Percentiles rank a stretch among this genome's conserved stretches.
Evolutionary conservation across 2,329 filamentous ascomycete species (phyloP).

Genomic region (Sclerotinia borealis): DNA sequence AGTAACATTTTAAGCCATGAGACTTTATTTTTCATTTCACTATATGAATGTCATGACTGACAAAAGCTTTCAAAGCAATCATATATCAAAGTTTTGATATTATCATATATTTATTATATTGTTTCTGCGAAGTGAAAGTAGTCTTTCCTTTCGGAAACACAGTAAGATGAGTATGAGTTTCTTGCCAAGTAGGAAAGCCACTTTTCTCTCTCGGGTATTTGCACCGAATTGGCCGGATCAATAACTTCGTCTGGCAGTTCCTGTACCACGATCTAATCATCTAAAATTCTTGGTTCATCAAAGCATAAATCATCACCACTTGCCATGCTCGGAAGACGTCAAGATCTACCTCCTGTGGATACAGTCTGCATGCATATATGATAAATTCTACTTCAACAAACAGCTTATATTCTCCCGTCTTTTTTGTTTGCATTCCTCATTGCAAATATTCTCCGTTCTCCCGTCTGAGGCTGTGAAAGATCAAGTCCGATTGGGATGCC

Average conservation of each 20-base stretch:
- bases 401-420: background rate
- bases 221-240: background rate
- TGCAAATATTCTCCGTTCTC: background rate
- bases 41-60: background rate
- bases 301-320: background rate
- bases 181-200: background rate
- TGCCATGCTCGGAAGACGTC: background rate
- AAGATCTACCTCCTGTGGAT: background rate
- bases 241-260: background rate
- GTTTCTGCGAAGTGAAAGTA: background rate
- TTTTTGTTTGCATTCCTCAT: background rate
- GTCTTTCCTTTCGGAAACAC: background rate
- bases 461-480: conserved; percentile 1
- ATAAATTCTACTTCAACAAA: background rate
- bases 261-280: background rate
- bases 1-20: background rate
- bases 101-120: too few relatives aligned
- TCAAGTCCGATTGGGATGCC: background rate
- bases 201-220: background rate
- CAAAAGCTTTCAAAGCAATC: background rate
- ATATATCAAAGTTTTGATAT: background rate
- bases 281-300: background rate
- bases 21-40: background rate
- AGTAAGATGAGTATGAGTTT: background rate
- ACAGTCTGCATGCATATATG: background rate